phyloP scores from a whole-genome alignment of 1,284 basidiomycete genomes.

The Cutaneotrichosporon cutaneum region DNA sequence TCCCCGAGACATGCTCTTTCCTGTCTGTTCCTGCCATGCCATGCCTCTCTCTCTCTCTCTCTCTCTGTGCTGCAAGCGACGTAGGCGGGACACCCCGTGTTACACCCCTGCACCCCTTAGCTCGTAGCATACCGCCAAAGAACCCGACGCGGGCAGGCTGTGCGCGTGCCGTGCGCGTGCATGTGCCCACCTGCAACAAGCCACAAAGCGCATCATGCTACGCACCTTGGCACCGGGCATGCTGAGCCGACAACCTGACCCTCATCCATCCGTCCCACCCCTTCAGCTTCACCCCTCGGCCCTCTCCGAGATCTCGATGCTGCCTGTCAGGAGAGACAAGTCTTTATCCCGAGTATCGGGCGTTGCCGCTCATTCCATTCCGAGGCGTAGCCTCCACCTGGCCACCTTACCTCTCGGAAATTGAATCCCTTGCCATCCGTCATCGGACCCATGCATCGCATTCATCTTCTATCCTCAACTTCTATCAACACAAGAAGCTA shows the following conservation, averaged over 20 bases:
- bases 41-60: not conserved
- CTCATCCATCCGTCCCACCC: not conserved
- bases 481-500: not conserved
- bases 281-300: not conserved
- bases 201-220: not conserved
- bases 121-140: no score
- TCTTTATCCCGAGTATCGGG: not conserved
- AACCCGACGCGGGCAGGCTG: no score
- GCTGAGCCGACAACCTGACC: not conserved
- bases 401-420: not conserved
- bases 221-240: not conserved
- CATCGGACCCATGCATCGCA: not conserved
- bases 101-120: no score
- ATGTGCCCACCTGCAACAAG: no score
- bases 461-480: no score
- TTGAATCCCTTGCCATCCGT: not conserved
- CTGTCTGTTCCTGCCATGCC: no score
- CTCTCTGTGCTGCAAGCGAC: no score
- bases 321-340: no score
- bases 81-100: no score
- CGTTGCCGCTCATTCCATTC: not conserved
- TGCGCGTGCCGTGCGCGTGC: no score
- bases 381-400: not conserved
- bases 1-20: no score
- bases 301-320: not conserved